Evolutionary conservation across 257 asterid genomes (phyloP).

Genomic region (Rubia yunnanensis): DNA sequence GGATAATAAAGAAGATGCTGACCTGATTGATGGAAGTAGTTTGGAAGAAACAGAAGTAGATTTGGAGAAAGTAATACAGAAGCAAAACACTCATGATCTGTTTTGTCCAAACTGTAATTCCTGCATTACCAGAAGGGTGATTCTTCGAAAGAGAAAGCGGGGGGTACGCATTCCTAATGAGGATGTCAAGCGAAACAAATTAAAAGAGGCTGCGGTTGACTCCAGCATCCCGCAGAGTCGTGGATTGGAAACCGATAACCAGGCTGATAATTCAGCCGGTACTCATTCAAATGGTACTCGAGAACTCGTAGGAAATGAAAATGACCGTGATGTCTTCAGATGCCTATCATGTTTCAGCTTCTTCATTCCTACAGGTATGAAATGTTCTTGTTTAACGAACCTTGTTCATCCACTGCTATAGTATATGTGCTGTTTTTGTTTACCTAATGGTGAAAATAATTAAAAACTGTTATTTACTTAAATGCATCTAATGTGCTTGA

Average conservation of each 20-base stretch:
- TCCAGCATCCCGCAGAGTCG: constrained; percentile 12
- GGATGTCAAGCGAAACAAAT: constrained; percentile 44
- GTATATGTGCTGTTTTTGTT: not conserved
- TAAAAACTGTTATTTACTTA: no score
- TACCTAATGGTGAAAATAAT: not conserved
- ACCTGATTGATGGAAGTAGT: constrained; percentile 35
- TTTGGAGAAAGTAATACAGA: constrained; percentile 52
- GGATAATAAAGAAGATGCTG: constrained; percentile 33
- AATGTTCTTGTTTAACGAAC: constrained; percentile 3
- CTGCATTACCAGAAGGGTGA: constrained; percentile 75
- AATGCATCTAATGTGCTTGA: no score
- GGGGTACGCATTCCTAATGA: constrained; percentile 27
- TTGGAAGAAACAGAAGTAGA: constrained; percentile 38
- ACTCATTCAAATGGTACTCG: constrained; percentile 23
- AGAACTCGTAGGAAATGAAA: constrained; percentile 18
- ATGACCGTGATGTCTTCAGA: constrained; percentile 56
- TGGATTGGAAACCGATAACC: constrained; percentile 17
- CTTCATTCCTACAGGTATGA: constrained; percentile 65
- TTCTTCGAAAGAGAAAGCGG: constrained; percentile 82
- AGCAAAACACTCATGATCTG: constrained; percentile 73
- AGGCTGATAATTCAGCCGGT: constrained; percentile 17
- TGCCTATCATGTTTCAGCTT: constrained; percentile 89
- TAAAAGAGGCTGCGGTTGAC: constrained; percentile 16
- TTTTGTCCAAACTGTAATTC: constrained; percentile 92
- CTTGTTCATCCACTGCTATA: not conserved